Percentiles rank a stretch among this genome's conserved stretches.
Evolutionary conservation across 257 asterid species (phyloP).

Genomic region (Vinca minor): DNA sequence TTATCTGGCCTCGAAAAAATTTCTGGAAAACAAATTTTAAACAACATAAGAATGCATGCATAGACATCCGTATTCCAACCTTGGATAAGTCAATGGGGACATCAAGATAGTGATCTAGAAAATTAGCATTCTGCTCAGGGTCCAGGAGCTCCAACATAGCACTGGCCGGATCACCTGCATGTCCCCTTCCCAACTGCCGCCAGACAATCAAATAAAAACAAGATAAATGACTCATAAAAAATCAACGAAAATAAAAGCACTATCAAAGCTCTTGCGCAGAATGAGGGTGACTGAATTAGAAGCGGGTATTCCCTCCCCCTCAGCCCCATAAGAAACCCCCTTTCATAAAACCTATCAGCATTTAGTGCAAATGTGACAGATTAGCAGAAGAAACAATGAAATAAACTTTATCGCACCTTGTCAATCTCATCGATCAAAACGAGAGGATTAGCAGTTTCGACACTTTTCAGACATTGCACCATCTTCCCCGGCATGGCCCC

Average conservation of each 20-base stretch:
- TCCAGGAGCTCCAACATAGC: slow-evolving; percentile 99
- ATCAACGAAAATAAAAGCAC: background rate
- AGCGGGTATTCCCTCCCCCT: background rate
- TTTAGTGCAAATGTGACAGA: background rate
- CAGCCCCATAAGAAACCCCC: background rate
- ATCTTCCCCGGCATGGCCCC: slow-evolving; percentile 99
- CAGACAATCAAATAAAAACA: slow-evolving; percentile 12
- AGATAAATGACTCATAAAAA: background rate
- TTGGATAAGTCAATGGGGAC: slow-evolving; percentile 93
- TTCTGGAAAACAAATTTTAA: no score
- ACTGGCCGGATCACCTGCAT: slow-evolving; percentile 99
- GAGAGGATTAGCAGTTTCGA: slow-evolving; percentile 96
- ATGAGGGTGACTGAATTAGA: background rate
- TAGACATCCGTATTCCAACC: slow-evolving; percentile 35
- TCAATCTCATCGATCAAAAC: slow-evolving; percentile 98
- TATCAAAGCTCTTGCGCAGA: background rate
- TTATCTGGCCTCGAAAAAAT: no score
- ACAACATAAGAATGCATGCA: background rate
- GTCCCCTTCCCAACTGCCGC: slow-evolving; percentile 94
- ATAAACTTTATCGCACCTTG: slow-evolving; percentile 48
- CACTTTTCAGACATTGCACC: slow-evolving; percentile 94
- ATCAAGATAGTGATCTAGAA: slow-evolving; percentile 97
- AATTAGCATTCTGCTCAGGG: slow-evolving; percentile 98
- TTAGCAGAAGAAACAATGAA: background rate
- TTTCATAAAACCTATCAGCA: background rate